These are phyloP conservation scores for Ceratobasidium papillatum DNA, from an alignment of 1,284 basidiomycete species.

Conservation along the genomic window DNA sequence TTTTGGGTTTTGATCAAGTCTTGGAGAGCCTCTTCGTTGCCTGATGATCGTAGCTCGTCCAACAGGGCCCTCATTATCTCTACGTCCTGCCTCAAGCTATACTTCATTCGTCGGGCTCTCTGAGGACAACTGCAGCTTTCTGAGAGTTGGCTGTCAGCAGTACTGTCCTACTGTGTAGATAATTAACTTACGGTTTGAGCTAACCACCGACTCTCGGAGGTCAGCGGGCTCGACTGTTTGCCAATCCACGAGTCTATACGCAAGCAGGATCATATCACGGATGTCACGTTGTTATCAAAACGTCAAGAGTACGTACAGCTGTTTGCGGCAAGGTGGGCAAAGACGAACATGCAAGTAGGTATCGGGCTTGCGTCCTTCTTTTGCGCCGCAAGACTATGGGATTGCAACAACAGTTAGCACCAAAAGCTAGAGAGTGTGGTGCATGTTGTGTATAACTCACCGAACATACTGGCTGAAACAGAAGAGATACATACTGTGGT, in stretches of 20 bases:
- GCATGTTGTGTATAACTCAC: too few species aligned
- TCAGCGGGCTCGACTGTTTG: neutral
- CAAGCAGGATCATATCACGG: too few species aligned
- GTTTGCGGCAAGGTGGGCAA: neutral
- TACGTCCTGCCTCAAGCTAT: neutral
- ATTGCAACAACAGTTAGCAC: too few species aligned
- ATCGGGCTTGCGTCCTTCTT: neutral
- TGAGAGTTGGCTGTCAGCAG: neutral
- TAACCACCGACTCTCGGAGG: neutral
- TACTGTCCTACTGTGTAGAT: too few species aligned
- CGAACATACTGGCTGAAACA: slow-evolving; percentile 14
- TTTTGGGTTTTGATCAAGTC: neutral
- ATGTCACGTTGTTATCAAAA: too few species aligned
- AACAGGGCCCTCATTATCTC: neutral
- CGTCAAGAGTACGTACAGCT: neutral
- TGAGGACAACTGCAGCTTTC: neutral
- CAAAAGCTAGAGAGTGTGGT: too few species aligned
- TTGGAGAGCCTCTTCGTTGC: neutral
- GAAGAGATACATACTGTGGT: slow-evolving; percentile 6
- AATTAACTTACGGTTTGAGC: neutral
- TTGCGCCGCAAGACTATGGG: too few species aligned
- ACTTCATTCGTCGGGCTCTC: neutral
- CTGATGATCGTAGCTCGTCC: neutral
- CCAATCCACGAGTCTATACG: neutral
- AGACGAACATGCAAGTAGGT: neutral